Evolutionary conservation across 2,329 filamentous ascomycete genomes (phyloP), one percentile per base, ranked within the genome.

Genomic region (Macrophomina phaseolina): DNA sequence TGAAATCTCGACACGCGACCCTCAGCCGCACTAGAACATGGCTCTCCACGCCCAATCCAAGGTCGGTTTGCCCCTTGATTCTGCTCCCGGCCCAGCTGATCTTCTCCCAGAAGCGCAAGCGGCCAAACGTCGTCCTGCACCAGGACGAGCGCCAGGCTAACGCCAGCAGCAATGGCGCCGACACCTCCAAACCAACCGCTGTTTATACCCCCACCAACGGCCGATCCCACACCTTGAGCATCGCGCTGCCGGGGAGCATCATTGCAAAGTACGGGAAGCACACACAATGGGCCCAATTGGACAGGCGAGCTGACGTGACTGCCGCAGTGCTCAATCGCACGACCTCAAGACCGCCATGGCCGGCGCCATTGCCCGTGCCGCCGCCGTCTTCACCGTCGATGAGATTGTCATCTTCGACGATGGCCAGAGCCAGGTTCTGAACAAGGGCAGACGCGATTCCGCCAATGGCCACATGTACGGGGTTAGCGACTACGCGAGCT

Each of bases 331-430:
- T 45, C 83, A 87, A 67, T 91, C 89, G 9, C 87, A 90, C 69
- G 92, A 96, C 68, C 89, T 92, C 74, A 90, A 92, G 75, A 92
- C 90, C 42, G 84, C 86, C 56, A 83, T 91, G 56, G 90, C 89
- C 1, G 91, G 90, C 7, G 89, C 90, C 70, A 89, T 97, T 64
- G 92, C 92, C 5, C 91, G 93, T 64, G 91, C 92, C 40, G 85
- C 93, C 62, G 90, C 91, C 68, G 90, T 96, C 69, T 96, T 95
- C 80, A 90, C 87, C 73, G 86, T 97, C 71, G 93, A 97, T 75
- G 93, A 97, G 79, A 85, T 96, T 36, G 84, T 97, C 61, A 82
- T 97, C 65, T 97, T 91, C 77, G 89, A 94, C 74, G 93, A 96
- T 78, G 85, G 84, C n/a, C 80, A 84, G 65, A 51, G 69, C 42